Percentiles rank a stretch among this genome's conserved stretches.
phyloP scores from a whole-genome alignment of 768 basidiomycete genomes.

The Boletus tomentosulus region DNA sequence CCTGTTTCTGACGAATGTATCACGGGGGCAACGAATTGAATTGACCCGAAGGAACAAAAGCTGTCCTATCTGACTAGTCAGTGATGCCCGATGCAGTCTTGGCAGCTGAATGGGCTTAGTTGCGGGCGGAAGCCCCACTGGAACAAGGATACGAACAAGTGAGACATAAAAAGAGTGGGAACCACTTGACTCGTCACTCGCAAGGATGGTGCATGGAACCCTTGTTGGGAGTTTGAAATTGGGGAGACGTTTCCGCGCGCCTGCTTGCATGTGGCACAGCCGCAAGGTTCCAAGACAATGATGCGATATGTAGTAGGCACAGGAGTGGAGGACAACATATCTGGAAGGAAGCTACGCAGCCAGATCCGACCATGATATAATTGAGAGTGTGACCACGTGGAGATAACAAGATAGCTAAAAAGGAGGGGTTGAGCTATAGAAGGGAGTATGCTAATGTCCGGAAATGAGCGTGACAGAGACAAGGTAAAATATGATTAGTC shows the following conservation, averaged over 20 bases:
- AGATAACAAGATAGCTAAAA: slow-evolving; percentile 30
- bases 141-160: slow-evolving; percentile 24
- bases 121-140: slow-evolving; percentile 3
- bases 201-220: slow-evolving; percentile 13
- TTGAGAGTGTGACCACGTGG: slow-evolving; percentile 28
- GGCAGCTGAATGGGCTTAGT: slow-evolving; percentile 6
- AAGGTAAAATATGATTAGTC: slow-evolving; percentile 21
- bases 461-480: slow-evolving; percentile 30
- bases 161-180: slow-evolving; percentile 13
- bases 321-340: slow-evolving; percentile 24
- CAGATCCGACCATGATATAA: slow-evolving; percentile 29
- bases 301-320: slow-evolving; percentile 15
- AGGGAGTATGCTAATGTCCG: slow-evolving; percentile 22
- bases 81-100: slow-evolving; percentile 5
- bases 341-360: slow-evolving; percentile 24
- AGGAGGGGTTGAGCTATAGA: slow-evolving; percentile 17
- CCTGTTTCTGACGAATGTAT: slow-evolving; percentile 6
- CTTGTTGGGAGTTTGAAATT: slow-evolving; percentile 23
- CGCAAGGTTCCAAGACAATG: slow-evolving; percentile 10
- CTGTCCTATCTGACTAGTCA: not conserved
- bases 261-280: slow-evolving; percentile 12
- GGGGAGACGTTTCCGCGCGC: slow-evolving; percentile 13
- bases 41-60: slow-evolving; percentile 2
- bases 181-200: slow-evolving; percentile 7
- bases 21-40: slow-evolving; percentile 1